These are phyloP conservation scores for Cladosporium colombiae DNA, from an alignment of 2,329 filamentous ascomycete genomes.

Conservation along the genomic window DNA sequence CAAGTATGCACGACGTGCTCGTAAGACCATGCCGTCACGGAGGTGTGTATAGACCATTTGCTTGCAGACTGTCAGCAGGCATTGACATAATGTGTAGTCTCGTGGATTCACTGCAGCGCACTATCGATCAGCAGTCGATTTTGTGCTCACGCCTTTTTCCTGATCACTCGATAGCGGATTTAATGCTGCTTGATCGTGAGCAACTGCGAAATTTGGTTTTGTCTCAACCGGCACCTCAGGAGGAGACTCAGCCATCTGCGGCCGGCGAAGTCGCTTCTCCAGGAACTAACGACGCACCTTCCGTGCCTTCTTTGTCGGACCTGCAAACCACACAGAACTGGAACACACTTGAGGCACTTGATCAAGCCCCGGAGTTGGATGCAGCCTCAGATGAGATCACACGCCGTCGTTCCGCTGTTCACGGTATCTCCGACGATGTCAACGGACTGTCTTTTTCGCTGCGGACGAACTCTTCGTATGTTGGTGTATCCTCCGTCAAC, in stretches of 20 bases:
- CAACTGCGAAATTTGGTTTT: constrained; percentile 43
- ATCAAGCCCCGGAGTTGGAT: constrained; percentile 58
- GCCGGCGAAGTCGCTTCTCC: not conserved
- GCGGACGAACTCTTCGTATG: constrained; percentile 25
- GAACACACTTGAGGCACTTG: constrained; percentile 61
- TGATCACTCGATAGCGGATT: constrained; percentile 39
- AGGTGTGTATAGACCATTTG: constrained; percentile 56
- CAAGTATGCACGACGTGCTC: constrained; percentile 76
- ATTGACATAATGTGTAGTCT: constrained; percentile 43
- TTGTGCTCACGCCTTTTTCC: constrained; percentile 44
- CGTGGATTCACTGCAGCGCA: constrained; percentile 52
- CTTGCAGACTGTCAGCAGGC: not conserved
- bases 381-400: constrained; percentile 55
- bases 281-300: not conserved
- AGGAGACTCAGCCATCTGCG: not conserved
- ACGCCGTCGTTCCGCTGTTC: constrained; percentile 40
- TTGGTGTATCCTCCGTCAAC: constrained; percentile 27
- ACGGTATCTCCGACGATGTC: constrained; percentile 36
- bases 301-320: not conserved
- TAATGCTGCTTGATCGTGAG: constrained; percentile 41
- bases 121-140: constrained; percentile 45
- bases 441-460: constrained; percentile 26
- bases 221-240: not conserved
- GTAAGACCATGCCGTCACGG: constrained; percentile 71
- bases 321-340: constrained; percentile 18